Conservation (phyloP, 2,329 filamentous ascomycete genomes). For the Fusarium pseudonygamai region DNA sequence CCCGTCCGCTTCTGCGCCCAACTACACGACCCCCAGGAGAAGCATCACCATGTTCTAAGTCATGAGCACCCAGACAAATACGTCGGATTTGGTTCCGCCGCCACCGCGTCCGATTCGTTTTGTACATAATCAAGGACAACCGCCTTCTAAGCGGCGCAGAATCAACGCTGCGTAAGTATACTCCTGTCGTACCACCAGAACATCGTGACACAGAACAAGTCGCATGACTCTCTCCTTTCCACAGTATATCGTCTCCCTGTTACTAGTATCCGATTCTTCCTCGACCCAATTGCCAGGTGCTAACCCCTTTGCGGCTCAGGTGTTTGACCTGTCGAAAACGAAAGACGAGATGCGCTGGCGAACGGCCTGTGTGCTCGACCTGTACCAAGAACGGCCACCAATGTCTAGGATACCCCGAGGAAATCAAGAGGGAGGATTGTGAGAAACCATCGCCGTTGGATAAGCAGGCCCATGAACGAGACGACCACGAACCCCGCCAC, state of each 20-base stretch:
- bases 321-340: slow-evolving; percentile 71
- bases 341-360: slow-evolving; percentile 79
- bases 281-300: slow-evolving; percentile 2
- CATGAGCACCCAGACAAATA: slow-evolving; percentile 59
- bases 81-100: slow-evolving; percentile 51
- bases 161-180: slow-evolving; percentile 79
- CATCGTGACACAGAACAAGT: neutral
- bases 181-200: neutral
- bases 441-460: slow-evolving; percentile 35
- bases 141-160: slow-evolving; percentile 79
- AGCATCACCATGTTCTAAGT: slow-evolving; percentile 51
- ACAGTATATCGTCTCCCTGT: neutral
- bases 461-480: slow-evolving; percentile 25
- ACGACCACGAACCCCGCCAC: slow-evolving; percentile 43
- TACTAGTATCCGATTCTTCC: neutral
- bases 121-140: slow-evolving; percentile 83
- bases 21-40: slow-evolving; percentile 16
- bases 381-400: slow-evolving; percentile 76
- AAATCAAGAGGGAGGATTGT: slow-evolving; percentile 55
- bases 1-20: slow-evolving; percentile 24
- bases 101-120: slow-evolving; percentile 74
- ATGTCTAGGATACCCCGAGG: slow-evolving; percentile 73
- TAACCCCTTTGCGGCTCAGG: slow-evolving; percentile 34
- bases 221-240: neutral
- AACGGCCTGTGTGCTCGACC: slow-evolving; percentile 76